Percentiles rank a stretch among this genome's conserved stretches.
Evolutionary conservation across 805 yeast genomes (phyloP).

Genomic region (Suhomyces canberraensis): DNA sequence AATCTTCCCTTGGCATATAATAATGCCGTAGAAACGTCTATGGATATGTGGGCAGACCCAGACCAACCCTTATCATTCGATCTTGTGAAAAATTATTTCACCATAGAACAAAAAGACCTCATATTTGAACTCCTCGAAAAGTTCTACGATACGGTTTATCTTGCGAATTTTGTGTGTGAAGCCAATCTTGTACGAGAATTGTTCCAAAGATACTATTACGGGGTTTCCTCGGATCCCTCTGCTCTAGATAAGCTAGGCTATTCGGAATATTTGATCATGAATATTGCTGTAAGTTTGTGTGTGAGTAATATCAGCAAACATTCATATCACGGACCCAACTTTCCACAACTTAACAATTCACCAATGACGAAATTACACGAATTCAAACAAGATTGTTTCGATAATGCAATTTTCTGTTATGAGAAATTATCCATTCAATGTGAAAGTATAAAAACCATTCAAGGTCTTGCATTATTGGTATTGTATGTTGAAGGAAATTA

Average conservation of each 20-base stretch:
- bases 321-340: background rate
- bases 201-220: slow-evolving; percentile 12
- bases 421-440: slow-evolving; percentile 47
- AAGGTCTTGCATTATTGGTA: slow-evolving; percentile 49
- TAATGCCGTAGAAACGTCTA: slow-evolving; percentile 5
- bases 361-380: background rate
- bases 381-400: slow-evolving; percentile 4
- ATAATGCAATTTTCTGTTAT: slow-evolving; percentile 47
- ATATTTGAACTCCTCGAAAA: slow-evolving; percentile 11
- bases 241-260: slow-evolving; percentile 1
- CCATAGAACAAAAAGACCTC: slow-evolving; percentile 5
- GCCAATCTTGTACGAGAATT: slow-evolving; percentile 7
- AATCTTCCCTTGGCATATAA: slow-evolving; percentile 13
- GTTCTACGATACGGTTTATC: slow-evolving; percentile 7
- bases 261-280: slow-evolving; percentile 19
- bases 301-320: slow-evolving; percentile 1
- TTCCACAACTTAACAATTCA: background rate
- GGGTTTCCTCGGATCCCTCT: slow-evolving; percentile 1
- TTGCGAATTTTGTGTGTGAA: slow-evolving; percentile 11
- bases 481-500: slow-evolving; percentile 31
- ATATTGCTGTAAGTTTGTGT: slow-evolving; percentile 11
- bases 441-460: slow-evolving; percentile 51
- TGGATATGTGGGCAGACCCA: slow-evolving; percentile 12
- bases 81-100: slow-evolving; percentile 11
- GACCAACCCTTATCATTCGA: background rate